These are phyloP conservation scores for Daldinia decipiens DNA, from an alignment of 495 filamentous ascomycete genomes.

Conservation along the genomic window DNA sequence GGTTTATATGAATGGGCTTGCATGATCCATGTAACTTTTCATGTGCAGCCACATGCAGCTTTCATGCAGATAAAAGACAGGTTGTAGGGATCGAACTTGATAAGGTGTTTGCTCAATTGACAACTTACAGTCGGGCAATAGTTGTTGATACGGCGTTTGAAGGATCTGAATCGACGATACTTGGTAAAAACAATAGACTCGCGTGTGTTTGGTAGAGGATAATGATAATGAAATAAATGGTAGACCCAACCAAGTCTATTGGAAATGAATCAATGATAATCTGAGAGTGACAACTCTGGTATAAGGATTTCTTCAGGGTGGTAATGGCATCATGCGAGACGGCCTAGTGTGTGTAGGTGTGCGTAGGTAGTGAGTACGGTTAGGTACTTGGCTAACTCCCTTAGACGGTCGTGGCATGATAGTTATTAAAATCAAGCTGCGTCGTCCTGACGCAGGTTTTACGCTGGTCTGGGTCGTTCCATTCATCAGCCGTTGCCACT, in stretches of 20 bases:
- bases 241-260: conserved; percentile 1
- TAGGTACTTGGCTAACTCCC: conserved; percentile 4
- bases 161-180: conserved; percentile 4
- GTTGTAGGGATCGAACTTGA: not conserved
- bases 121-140: conserved; percentile 19
- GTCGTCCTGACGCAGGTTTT: conserved; percentile 40
- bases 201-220: not conserved
- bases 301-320: conserved; percentile 25
- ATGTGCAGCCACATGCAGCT: conserved; percentile 5
- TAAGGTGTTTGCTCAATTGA: conserved; percentile 8
- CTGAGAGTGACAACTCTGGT: conserved; percentile 6
- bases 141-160: conserved; percentile 9
- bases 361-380: not conserved
- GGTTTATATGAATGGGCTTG: conserved; percentile 17
- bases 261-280: conserved; percentile 9
- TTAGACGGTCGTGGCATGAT: conserved; percentile 17
- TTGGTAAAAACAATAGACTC: not conserved
- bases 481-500: conserved; percentile 26
- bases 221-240: too few relatives aligned
- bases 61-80: not conserved
- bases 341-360: conserved; percentile 6
- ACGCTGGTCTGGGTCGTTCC: conserved; percentile 35
- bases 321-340: conserved; percentile 33
- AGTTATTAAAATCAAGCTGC: conserved; percentile 26
- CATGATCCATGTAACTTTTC: conserved; percentile 12